phyloP scores from a whole-genome alignment of 768 basidiomycete species.

The Leccinum fibrillosum region DNA sequence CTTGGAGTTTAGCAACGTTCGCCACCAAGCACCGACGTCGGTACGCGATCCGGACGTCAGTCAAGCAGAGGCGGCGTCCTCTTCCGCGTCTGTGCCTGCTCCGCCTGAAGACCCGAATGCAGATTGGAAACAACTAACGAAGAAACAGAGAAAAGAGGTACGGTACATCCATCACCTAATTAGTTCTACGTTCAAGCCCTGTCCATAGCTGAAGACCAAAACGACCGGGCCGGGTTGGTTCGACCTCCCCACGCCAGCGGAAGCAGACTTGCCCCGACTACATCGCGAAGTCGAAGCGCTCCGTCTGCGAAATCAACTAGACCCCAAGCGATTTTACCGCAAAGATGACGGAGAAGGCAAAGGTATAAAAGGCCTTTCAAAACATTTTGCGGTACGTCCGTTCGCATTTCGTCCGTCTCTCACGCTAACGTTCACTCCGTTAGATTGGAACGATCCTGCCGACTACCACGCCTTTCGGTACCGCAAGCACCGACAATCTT shows the following conservation, averaged over 20 bases:
- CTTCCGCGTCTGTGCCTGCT: constrained; percentile 47
- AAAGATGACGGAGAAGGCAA: constrained; percentile 85
- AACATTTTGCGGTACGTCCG: constrained; percentile 79
- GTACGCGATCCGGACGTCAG: constrained; percentile 64
- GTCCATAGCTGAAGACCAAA: constrained; percentile 54
- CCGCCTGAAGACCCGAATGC: constrained; percentile 62
- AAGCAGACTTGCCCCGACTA: constrained; percentile 74
- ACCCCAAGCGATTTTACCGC: constrained; percentile 88
- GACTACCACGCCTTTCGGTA: constrained; percentile 69
- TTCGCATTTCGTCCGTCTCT: not conserved
- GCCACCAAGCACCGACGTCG: constrained; percentile 41
- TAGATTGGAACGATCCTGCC: constrained; percentile 81
- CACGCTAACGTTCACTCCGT: constrained; percentile 8
- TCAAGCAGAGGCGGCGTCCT: constrained; percentile 48
- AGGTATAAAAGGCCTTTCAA: constrained; percentile 80
- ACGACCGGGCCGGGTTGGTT: constrained; percentile 86
- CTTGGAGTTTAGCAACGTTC: constrained; percentile 48
- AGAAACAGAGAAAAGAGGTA: constrained; percentile 70
- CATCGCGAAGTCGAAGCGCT: constrained; percentile 86
- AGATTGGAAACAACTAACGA: constrained; percentile 67
- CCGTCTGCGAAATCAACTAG: constrained; percentile 81
- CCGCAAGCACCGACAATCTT: constrained; percentile 67
- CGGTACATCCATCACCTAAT: constrained; percentile 12
- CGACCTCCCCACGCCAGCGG: constrained; percentile 79
- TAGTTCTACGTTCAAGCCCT: not conserved